A percentile compares a stretch with the other conserved stretches of the same genome.
Evolutionary conservation across 768 basidiomycete genomes (phyloP).

Genomic region (Leccinum disarticulatum): DNA sequence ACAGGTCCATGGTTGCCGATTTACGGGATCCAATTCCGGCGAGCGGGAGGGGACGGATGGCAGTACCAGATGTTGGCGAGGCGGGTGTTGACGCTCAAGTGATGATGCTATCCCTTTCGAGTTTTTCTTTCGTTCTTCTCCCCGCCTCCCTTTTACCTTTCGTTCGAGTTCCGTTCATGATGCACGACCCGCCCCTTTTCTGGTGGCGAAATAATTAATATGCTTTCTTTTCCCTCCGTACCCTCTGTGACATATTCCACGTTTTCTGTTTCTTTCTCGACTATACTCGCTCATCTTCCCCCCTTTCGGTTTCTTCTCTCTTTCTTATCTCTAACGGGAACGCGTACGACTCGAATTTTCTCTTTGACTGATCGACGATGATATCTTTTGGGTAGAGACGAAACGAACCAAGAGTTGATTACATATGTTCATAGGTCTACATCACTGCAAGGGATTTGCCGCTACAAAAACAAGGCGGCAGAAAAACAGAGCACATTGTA

Average conservation of each 20-base stretch:
- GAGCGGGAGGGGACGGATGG: constrained; percentile 88
- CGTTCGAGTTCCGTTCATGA: neutral
- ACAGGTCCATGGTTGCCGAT: too few species aligned
- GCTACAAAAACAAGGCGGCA: neutral
- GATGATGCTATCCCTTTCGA: constrained; percentile 21
- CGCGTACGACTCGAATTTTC: neutral
- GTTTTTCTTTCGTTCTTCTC: neutral
- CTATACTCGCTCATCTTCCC: neutral
- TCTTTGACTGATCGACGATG: neutral
- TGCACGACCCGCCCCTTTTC: neutral
- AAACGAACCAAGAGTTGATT: neutral
- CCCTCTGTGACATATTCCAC: neutral
- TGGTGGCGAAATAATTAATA: neutral
- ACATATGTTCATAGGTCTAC: neutral
- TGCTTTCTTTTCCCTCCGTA: neutral
- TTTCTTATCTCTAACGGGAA: neutral
- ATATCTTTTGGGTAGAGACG: neutral
- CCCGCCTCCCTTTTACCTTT: neutral
- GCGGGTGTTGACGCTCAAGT: constrained; percentile 85
- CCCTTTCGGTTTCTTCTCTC: neutral
- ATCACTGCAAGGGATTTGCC: neutral
- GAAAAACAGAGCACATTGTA: too few species aligned
- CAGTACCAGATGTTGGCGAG: constrained; percentile 96
- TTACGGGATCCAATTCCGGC: too few species aligned
- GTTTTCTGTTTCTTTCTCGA: neutral